Conservation (phyloP, 441 rosid species). For the Adansonia grandidieri region DNA sequence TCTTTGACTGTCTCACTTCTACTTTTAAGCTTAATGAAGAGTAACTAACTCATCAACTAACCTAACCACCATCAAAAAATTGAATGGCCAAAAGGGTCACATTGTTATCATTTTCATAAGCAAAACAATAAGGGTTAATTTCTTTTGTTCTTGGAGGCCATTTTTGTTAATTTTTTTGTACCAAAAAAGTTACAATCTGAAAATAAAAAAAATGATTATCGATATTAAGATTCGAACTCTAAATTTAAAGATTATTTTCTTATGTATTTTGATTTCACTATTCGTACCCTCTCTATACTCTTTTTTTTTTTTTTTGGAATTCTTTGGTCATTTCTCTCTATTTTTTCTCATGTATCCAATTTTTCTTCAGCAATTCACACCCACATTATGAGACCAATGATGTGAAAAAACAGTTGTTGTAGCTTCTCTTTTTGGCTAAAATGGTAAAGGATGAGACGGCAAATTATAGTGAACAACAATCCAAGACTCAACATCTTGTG, state of each 20-base stretch:
- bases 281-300: too few relatives aligned
- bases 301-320: too few relatives aligned
- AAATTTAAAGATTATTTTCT: too few relatives aligned
- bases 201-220: too few relatives aligned
- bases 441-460: background rate
- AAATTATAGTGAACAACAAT: background rate
- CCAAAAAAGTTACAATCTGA: too few relatives aligned
- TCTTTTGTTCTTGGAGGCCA: background rate
- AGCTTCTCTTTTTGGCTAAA: background rate
- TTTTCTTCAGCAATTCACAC: background rate
- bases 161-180: background rate
- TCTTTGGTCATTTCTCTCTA: too few relatives aligned
- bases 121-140: background rate
- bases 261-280: too few relatives aligned
- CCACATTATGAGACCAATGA: background rate
- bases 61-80: constrained; percentile 13
- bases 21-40: constrained; percentile 10
- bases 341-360: background rate
- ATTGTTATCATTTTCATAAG: background rate
- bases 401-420: background rate
- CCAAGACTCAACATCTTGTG: background rate
- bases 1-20: background rate
- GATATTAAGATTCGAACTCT: too few relatives aligned
- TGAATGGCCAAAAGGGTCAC: background rate
- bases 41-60: constrained; percentile 23